These are phyloP conservation scores for Canavalia gladiata DNA, from an alignment of 306 rosid genomes.

Conservation along the genomic window DNA sequence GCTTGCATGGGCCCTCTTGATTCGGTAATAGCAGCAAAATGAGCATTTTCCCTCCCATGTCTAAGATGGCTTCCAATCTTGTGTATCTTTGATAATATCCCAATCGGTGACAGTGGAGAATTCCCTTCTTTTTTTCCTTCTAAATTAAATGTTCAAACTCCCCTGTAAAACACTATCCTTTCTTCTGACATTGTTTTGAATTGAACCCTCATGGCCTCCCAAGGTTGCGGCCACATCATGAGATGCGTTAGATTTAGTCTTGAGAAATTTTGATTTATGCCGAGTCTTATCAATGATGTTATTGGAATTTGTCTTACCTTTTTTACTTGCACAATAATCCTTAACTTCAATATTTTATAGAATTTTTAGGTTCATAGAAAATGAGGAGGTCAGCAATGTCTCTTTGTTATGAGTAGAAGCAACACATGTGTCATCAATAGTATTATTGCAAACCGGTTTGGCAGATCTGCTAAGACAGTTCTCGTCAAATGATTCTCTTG, in stretches of 20 bases:
- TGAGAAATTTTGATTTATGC: constrained; percentile 48
- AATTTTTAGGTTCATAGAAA: constrained; percentile 42
- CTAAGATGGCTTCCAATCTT: constrained; percentile 85
- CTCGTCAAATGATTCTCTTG: constrained; percentile 51
- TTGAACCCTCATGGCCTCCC: constrained; percentile 57
- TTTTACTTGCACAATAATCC: constrained; percentile 54
- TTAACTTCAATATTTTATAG: constrained; percentile 46
- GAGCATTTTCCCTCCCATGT: constrained; percentile 86
- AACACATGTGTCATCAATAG: constrained; percentile 32
- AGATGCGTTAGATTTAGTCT: constrained; percentile 53
- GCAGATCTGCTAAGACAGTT: constrained; percentile 46
- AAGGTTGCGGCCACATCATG: constrained; percentile 50
- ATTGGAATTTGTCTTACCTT: constrained; percentile 55
- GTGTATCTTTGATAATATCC: constrained; percentile 79
- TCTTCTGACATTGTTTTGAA: constrained; percentile 66
- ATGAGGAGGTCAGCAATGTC: constrained; percentile 35
- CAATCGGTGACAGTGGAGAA: constrained; percentile 77
- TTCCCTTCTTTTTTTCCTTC: constrained; percentile 72
- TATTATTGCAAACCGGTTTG: constrained; percentile 42
- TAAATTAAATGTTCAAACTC: constrained; percentile 76
- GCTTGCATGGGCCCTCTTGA: too few relatives aligned
- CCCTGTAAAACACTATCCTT: constrained; percentile 86
- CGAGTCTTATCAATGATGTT: constrained; percentile 50
- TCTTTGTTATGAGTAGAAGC: constrained; percentile 39
- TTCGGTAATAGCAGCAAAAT: not conserved